Evolutionary conservation across 2,329 filamentous ascomycete species (phyloP), one percentile per base, ranked within the genome.

Genomic region (Escovopsis sp.): DNA sequence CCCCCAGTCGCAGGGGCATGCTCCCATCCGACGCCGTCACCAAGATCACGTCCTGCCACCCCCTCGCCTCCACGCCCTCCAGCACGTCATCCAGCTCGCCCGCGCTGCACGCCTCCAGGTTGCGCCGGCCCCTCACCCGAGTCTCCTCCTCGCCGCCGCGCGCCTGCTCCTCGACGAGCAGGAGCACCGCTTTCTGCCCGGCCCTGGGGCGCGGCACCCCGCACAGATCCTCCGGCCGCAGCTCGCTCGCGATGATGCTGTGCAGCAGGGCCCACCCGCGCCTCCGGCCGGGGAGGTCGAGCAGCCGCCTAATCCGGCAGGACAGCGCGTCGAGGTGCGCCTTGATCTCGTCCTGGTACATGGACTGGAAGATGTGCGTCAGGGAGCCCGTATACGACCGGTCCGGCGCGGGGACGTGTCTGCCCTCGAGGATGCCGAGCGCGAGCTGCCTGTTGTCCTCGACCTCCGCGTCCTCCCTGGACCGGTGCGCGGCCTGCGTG

Each of bases 11-110:
- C 18, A 11, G 32, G 15, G 50, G 47, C 12, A 55, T n/a, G 10
- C 43, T 15, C 7, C 49, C 42, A 6, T 34, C 43, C 15, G 43
- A 38, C 19, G 43, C 41, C 3, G 44, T 34, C n/a, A 59, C 43
- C 49, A 55, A 56, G 10, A 59, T 40, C 10, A 56, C 33, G 26
- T 58, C 55, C 9, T 43, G 33, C 52, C 53, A 58, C 12, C 47
- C 45, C 12, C 48, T 36, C 11, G 39, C 37, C 38, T 50, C 50
- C 7, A 53, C 35, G 19, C 23, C 15, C 4, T 34, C 10, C 42
- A 58, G 38, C 18, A 49, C 41, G 26, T 36, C 44, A 15, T 45
- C 26, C 23, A 51, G 42, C 12, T 51, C 45, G 4, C 12, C 32
- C 40, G 26, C 38, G 15, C 47, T 43, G 30, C 49, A 49, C 11